Conservation (phyloP, 371 early-diverging fungal species). For the Quaeritorhiza haematococci region DNA sequence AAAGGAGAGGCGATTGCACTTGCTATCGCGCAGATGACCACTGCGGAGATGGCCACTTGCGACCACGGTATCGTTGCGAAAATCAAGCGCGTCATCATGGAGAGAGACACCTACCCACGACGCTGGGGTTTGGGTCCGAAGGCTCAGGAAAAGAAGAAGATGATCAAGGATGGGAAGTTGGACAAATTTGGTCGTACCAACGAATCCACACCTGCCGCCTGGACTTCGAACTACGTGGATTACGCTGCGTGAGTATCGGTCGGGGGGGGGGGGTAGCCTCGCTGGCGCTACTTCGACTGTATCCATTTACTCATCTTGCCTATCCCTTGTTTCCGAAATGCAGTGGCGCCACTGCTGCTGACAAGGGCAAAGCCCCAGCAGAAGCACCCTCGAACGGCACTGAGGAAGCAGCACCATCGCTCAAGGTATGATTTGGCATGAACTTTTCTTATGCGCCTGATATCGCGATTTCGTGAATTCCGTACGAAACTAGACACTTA, state of each 20-base stretch:
- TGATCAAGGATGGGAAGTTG: slow-evolving; percentile 93
- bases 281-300: background rate
- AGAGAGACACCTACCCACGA: slow-evolving; percentile 97
- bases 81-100: slow-evolving; percentile 99
- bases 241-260: slow-evolving; percentile 44
- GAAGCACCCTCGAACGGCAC: slow-evolving; percentile 30
- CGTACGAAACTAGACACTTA: background rate
- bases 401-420: slow-evolving; percentile 34
- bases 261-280: background rate
- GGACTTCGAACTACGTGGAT: slow-evolving; percentile 72
- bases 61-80: slow-evolving; percentile 95
- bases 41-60: slow-evolving; percentile 92
- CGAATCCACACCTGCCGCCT: slow-evolving; percentile 67
- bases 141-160: slow-evolving; percentile 93
- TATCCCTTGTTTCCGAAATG: background rate
- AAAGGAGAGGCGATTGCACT: slow-evolving; percentile 99
- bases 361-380: slow-evolving; percentile 34
- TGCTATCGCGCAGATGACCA: slow-evolving; percentile 94
- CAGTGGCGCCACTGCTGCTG: slow-evolving; percentile 9
- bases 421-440: slow-evolving; percentile 10
- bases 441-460: background rate
- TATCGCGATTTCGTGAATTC: background rate
- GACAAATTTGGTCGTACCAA: slow-evolving; percentile 92
- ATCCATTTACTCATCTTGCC: background rate
- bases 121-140: slow-evolving; percentile 97